A percentile compares a stretch with the other conserved stretches of the same genome.
These are phyloP conservation scores for Asterella californica DNA, from an alignment of 225 moss, liverwort and hornwort genomes.

Conservation along the genomic window DNA sequence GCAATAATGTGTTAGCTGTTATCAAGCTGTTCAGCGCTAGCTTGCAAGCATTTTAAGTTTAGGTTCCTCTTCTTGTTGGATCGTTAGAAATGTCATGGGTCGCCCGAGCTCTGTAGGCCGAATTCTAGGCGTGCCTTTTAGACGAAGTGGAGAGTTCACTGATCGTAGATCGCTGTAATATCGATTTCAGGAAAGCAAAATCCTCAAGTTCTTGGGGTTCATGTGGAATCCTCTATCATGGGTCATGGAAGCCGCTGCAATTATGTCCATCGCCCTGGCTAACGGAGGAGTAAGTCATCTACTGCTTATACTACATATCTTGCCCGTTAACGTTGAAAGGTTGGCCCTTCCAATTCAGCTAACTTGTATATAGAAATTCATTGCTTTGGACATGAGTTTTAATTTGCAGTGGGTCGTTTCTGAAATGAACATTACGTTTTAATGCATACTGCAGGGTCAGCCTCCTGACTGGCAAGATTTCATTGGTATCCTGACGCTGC, in stretches of 20 bases:
- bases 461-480: constrained; percentile 28
- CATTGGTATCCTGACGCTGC: constrained; percentile 19
- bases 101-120: not conserved
- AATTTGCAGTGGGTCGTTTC: not conserved
- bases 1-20: not conserved
- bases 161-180: not conserved
- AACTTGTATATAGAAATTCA: too few species aligned
- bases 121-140: not conserved
- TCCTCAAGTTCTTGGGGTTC: constrained; percentile 29
- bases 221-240: constrained; percentile 35
- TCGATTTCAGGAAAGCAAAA: constrained; percentile 23
- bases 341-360: not conserved
- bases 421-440: not conserved
- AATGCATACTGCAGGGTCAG: not conserved
- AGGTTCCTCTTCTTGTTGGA: not conserved
- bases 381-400: not conserved
- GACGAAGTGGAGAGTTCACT: not conserved
- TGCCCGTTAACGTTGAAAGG: not conserved
- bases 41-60: not conserved
- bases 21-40: too few species aligned
- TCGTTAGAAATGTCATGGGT: too few species aligned
- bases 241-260: constrained; percentile 29
- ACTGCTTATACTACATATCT: not conserved
- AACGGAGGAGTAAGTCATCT: constrained; percentile 25
- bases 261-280: constrained; percentile 27